Conservation (phyloP, 2,329 filamentous ascomycete species). For the Neonectria neomacrospora region DNA sequence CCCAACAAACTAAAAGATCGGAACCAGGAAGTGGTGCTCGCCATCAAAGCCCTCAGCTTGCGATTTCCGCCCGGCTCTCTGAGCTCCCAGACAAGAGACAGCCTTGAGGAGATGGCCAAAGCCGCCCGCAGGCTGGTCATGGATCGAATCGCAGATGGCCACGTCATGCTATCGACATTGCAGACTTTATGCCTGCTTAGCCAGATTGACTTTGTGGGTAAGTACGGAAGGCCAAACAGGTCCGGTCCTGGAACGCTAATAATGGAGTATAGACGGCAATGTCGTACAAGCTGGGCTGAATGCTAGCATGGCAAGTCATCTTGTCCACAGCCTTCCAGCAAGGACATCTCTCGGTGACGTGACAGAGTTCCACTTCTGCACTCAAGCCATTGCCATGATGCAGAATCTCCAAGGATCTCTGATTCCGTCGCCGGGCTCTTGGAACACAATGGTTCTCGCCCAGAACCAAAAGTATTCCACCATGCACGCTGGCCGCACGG, state of each 20-base stretch:
- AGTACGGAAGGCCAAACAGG: not conserved
- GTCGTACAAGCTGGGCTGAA: conserved; percentile 38
- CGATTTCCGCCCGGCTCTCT: conserved; percentile 51
- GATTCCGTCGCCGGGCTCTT: conserved; percentile 10
- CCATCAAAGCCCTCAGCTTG: conserved; percentile 53
- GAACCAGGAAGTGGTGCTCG: conserved; percentile 49
- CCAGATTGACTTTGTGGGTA: conserved; percentile 52
- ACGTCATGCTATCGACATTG: conserved; percentile 52
- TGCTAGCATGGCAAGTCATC: conserved; percentile 38
- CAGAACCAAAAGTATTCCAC: not conserved
- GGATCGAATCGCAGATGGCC: conserved; percentile 49
- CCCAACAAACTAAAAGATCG: conserved; percentile 52
- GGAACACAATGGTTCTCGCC: not conserved
- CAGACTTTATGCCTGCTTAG: conserved; percentile 53
- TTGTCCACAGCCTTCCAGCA: conserved; percentile 36
- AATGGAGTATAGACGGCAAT: conserved; percentile 34
- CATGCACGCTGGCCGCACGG: not conserved
- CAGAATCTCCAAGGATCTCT: conserved; percentile 54
- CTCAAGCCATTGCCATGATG: conserved; percentile 56
- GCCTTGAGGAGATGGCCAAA: conserved; percentile 24
- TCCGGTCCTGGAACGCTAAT: not conserved
- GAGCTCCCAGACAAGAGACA: conserved; percentile 25
- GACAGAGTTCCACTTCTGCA: conserved; percentile 46
- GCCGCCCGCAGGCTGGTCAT: conserved; percentile 44
- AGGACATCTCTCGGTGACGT: conserved; percentile 33